Base-by-base conservation (phyloP, 768 basidiomycete genomes). In the Stropharia rugosoannulata region DNA sequence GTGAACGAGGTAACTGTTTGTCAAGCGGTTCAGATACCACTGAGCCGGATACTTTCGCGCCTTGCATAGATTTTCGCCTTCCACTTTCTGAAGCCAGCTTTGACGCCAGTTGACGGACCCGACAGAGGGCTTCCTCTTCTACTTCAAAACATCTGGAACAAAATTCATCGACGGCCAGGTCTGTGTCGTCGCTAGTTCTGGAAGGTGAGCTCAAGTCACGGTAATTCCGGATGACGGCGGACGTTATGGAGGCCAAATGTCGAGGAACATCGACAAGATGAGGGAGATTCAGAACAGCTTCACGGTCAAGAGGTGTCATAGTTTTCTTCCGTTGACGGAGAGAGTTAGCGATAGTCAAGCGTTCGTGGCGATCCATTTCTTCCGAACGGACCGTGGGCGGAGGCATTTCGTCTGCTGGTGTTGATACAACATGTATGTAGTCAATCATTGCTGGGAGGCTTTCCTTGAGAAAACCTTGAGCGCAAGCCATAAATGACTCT, bases 401-500 rank as follows among this genome's bases (percentile, higher is more conserved):
- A 6, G 58, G 51, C 22, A 56, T 55, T 22, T 75, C 75, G 32
- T 64, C 62, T 10, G 66, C 65, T 27, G 82, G 81, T 0, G 85
- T 85, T 7, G 89, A 91, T n/a, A 92, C 83, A 27, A 82, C 78
- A 32, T 76, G 62, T 60, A 91, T 82, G 62, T 94, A 95, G 58
- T 94, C 89, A 51, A 87, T 74, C 89, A 95, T 95, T 16, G 80
- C 81, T 2, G 80, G 75, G 25, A 80, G 61, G 62, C 81, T 88
- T 37, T 83, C 81, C 40, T 77, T 74, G 8, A 93, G 72, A 68
- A 93, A 94, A 56, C 82, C 80, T 69, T 87, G 86, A 57, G 93
- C 77, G 4, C 87, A 84, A 35, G 81, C 77, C 90, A 92, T 92
- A 63, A 85, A 88, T n/a, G 86, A 81, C 69, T 94, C 91, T 69